Conservation (phyloP, 108 stramenopile species). For the Conticribra guillardii region DNA sequence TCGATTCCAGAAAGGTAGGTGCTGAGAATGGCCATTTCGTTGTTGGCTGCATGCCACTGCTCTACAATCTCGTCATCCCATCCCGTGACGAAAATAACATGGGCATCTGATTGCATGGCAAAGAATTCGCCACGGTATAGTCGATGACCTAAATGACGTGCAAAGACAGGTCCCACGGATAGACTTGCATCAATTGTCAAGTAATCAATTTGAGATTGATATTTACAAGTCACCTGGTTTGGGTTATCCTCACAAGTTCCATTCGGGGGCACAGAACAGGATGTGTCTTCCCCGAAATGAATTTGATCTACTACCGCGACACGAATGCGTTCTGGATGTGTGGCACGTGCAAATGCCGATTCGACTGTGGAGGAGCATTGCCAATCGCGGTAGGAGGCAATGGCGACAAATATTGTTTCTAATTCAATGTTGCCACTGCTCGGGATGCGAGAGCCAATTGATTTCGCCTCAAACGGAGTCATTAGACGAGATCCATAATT, state of each 20-base stretch:
- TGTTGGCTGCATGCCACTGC: slow-evolving; percentile 80
- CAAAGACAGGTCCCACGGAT: slow-evolving; percentile 89
- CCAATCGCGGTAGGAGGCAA: slow-evolving; percentile 82
- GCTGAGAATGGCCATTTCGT: slow-evolving; percentile 91
- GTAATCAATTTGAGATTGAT: slow-evolving; percentile 65
- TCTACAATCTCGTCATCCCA: slow-evolving; percentile 89
- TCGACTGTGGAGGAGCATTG: slow-evolving; percentile 82
- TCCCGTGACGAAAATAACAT: slow-evolving; percentile 84
- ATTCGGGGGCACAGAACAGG: slow-evolving; percentile 52
- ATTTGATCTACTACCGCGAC: slow-evolving; percentile 84
- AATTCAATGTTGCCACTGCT: slow-evolving; percentile 5
- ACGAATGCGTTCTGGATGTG: slow-evolving; percentile 78
- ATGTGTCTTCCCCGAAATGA: slow-evolving; percentile 35
- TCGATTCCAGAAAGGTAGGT: slow-evolving; percentile 80
- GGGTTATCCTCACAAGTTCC: slow-evolving; percentile 65
- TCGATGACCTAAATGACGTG: slow-evolving; percentile 84
- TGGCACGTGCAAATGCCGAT: slow-evolving; percentile 71
- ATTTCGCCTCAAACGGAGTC: slow-evolving; percentile 63
- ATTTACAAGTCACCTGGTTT: slow-evolving; percentile 69
- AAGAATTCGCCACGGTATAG: slow-evolving; percentile 94
- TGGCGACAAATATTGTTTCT: slow-evolving; percentile 77
- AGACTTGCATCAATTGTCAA: slow-evolving; percentile 65
- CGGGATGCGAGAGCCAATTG: slow-evolving; percentile 59
- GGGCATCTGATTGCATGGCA: slow-evolving; percentile 94
- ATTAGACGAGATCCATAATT: slow-evolving; percentile 72